These are phyloP conservation scores for Dendrobium nobile DNA, from an alignment of 106 monocot genomes.

Conservation along the genomic window DNA sequence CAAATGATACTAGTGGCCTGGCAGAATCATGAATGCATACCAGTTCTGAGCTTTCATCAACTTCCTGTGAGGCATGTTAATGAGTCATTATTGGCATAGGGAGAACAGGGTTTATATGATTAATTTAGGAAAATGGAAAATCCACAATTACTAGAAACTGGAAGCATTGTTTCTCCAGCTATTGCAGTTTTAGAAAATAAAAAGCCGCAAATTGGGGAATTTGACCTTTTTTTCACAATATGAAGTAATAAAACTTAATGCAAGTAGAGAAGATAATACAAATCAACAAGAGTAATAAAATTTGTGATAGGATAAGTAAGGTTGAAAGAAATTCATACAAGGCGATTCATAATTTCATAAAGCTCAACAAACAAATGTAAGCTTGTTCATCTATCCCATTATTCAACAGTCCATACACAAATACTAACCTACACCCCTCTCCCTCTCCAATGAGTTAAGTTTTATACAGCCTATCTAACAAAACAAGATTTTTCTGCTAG, in stretches of 20 bases:
- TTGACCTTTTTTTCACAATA: background rate
- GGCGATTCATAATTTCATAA: background rate
- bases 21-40: conserved; percentile 99
- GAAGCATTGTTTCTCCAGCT: background rate
- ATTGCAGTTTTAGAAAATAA: background rate
- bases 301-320: background rate
- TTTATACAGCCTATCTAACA: background rate
- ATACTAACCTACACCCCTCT: background rate
- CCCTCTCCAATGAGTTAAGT: background rate
- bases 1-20: conserved; percentile 66
- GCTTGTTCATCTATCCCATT: background rate
- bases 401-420: background rate
- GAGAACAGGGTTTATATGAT: background rate
- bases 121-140: conserved; percentile 2
- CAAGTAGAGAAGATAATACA: background rate
- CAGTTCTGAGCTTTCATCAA: conserved; percentile 75
- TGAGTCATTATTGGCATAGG: background rate
- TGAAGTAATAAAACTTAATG: background rate
- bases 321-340: background rate
- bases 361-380: background rate
- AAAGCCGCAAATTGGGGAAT: background rate
- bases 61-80: conserved; percentile 47
- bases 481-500: background rate
- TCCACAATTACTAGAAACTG: background rate
- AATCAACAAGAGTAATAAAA: background rate